Evolutionary conservation across 768 basidiomycete species (phyloP), one percentile per base, ranked within the genome.

Genomic region (Russula sp.): DNA sequence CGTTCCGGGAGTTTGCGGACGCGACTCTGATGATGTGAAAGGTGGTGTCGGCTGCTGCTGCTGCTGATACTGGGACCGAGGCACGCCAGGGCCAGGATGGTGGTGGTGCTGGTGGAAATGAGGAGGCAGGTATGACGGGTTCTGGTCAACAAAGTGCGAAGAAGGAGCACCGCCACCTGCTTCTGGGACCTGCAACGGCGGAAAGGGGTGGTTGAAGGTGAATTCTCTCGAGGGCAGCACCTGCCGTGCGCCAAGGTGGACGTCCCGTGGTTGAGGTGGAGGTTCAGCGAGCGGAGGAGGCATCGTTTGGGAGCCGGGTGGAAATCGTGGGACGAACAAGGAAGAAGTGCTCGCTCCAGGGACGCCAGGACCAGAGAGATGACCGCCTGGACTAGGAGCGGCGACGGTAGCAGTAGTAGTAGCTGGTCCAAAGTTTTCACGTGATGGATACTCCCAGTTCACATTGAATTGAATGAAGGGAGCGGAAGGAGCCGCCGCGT

Each of bases 311-410:
- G 36, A 22, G 41, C 25, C 9, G 34, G n/a, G 41, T 22, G 56
- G 53, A 32, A 29, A 56, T 3, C 58, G 57, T 18, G 58, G 48
- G 29, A 16, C 34, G 32, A 54, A 51, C 39, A 60, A 35, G 55
- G 63, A 56, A 11, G 45, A 46, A 13, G 45, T 22, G n/a, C 46
- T 49, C 51, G 42, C 22, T 16, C 66, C 66, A 55, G 66, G 66
- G 50, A 66, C 63, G 6, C 66, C 66, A 29, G 66, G 66, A 32
- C 66, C 66, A 7, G 66, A 57, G 13, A 66, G 52, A 47, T 42
- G 59, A 3, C 41, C 52, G 32, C 51, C 51, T 35, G 65, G 34
- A 51, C 46, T 57, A 5, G 55, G 39, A 42, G 53, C 47, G 4
- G 56, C 35, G 34, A 57, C 50, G 54, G 61, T 35, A 29, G 16